Evolutionary conservation across 140 eudicot species (phyloP), one percentile per base, ranked within the genome.

Genomic region (Flaveria floridana): DNA sequence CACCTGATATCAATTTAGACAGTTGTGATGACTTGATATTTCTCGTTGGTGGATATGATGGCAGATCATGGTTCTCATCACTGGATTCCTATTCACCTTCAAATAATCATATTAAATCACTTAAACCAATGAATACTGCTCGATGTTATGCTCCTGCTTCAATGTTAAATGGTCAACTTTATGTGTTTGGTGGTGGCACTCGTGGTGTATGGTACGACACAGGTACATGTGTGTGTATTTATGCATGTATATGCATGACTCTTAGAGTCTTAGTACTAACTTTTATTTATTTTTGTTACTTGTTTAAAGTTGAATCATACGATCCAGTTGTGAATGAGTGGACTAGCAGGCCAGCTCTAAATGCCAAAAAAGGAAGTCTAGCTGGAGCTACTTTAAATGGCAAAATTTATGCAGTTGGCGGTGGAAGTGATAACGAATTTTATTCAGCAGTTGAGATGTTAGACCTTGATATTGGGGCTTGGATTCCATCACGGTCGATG

Each of bases 31-130:
- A 82, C 58, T 79, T 72, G 21, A 85, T 92, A 65, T 76, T 75
- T 77, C 71, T 92, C 2, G 81, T 80, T 20, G 98, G 98, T 30
- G 96, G 98, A 70, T 86, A 79, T 82, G 91, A 92, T 80, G 98
- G 98, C 39, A 21, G 6, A 25, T 80, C 83, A 46, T 89, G 88
- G 89, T 76, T 83, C 50, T 82, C 95, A 47, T 73, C 92, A 50
- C 28, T 92, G 65, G 87, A 87, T 26, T 74, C 80, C 50, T 92
- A 86, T 77, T 86, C 86, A 42, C 88, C 96, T 51, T 71, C 86
- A 41, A 76, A 61, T 44, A 87, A 84, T 70, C 69, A 70, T 50
- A 68, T 82, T 26, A 82, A 68, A 71, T 68, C 91, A 13, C 86
- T 85, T 15, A 53, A 70, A 67, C 95, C 93, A 21, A 87, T 93